Evolutionary conservation across 2,329 filamentous ascomycete genomes (phyloP), one percentile per base, ranked within the genome.

Genomic region (Dactylellina cionopaga): DNA sequence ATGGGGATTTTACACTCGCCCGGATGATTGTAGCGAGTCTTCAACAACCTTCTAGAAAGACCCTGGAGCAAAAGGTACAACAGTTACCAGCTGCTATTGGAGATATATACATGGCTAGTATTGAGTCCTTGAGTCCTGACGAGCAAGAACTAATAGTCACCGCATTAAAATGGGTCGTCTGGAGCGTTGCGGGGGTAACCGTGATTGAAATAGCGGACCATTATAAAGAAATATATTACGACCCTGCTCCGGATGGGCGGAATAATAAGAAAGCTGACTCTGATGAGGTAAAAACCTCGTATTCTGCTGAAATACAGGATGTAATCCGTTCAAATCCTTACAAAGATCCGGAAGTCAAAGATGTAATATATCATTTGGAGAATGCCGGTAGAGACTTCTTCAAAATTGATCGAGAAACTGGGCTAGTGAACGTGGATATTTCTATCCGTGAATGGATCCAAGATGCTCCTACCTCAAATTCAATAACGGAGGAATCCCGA

Each of bases 1-100:
- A 63, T 9, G 65, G 65, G 5, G 65, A 70, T 27, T 70, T 70
- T 41, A 70, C 65, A 15, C 27, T 70, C 13, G 56, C 65, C 1
- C 55, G 60, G 22, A 44, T 70, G 19, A 63, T 70, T 44, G 41
- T 70, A 9, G 65, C 56, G 0, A 70, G 24, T 39, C 37, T 70
- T 2, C 56, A 70, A 37, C 65, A 70, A 13, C 65, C 65, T 3
- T 70, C 65, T 5, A 70, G 56, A 17, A 33, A 63, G 7, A 24
- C 56, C 1, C 29, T 70, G 2, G 49, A 70, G 11, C 44, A 46
- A 15, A 70, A 37, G 17, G 52, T 70, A 22, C 27, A 27, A 13
- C 22, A 35, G 7, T 22, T 70, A 49, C 65, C 65, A 1, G 39
- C 65, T 10, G 41, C 65, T 22, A 70, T 70, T 51, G 65, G 65